phyloP scores from a whole-genome alignment of 2,329 filamentous ascomycete species.

The Epichloe gansuensis region DNA sequence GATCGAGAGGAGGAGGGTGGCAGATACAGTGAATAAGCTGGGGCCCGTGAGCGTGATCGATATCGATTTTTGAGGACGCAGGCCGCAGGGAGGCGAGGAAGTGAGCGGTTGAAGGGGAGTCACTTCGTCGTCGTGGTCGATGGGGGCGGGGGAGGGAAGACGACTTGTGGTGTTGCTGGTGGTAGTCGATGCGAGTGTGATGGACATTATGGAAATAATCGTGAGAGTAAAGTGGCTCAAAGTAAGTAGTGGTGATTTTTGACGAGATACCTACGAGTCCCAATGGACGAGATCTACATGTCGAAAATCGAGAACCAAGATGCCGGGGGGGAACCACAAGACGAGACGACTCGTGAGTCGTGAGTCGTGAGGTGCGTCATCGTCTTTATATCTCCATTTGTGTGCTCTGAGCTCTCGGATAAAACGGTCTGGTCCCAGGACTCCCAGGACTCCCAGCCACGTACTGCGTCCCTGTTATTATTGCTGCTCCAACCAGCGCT shows the following conservation, averaged over 20 bases:
- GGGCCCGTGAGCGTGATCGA: constrained; percentile 40
- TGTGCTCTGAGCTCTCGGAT: too few species aligned
- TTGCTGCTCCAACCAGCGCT: too few species aligned
- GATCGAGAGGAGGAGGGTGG: constrained; percentile 37
- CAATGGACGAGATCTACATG: not conserved
- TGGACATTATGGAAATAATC: not conserved
- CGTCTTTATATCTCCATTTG: not conserved
- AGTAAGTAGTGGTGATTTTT: not conserved
- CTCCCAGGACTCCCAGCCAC: too few species aligned
- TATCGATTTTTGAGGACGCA: constrained; percentile 35
- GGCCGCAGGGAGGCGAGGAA: constrained; percentile 6
- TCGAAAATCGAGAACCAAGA: not conserved
- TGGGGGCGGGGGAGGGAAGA: not conserved
- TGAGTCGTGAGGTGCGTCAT: not conserved
- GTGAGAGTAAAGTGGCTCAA: not conserved
- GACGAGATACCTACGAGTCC: not conserved
- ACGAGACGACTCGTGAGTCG: not conserved
- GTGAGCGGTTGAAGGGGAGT: not conserved
- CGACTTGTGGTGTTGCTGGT: not conserved
- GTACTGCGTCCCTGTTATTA: too few species aligned
- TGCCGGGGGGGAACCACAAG: not conserved
- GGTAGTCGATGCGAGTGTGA: constrained; percentile 1
- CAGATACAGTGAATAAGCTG: constrained; percentile 31
- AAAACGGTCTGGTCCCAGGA: too few species aligned
- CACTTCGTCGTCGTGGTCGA: not conserved